Evolutionary conservation across 495 filamentous ascomycete species (phyloP), one percentile per base, ranked within the genome.

Genomic region (Penicillium manginii): DNA sequence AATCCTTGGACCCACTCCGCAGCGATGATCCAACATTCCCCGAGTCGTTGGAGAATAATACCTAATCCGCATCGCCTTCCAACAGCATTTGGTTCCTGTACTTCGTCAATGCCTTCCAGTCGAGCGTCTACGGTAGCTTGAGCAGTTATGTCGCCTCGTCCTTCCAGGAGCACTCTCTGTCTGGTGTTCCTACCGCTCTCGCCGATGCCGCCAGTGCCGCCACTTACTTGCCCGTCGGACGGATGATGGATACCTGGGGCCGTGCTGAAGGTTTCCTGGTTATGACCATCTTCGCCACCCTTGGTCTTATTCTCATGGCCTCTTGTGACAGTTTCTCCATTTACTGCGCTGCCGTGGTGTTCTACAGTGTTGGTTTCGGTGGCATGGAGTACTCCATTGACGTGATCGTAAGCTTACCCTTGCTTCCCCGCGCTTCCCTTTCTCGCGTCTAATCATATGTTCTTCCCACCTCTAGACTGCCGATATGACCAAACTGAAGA

Each of bases 161-260:
- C 2, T 77, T 67, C 37, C 52, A 61, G 17, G 37, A 63, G 8
- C 75, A 78, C 23, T 74, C 73, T 2, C 69, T 78, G 2, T 61
- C 70, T 6, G 69, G 60, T 23, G 61, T 69, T 4, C 70, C 73
- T 15, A 59, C 60, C 5, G 61, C 75, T 49, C 60, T 78, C 31
- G 61, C 62, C 17, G 61, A 61, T 59, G 58, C 87, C 51, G 83
- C 88, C 53, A 82, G 80, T 50, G 88, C 86, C 54, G 74, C 88
- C 18, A 69, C 78, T 42, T 86, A 84, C 55, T 73, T 89, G 29
- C 79, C 86, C 0, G 69, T 88, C 15, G 86, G 86, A 45, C 88
- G 89, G 68, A 72, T 89, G 48, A 70, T 89, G 59, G 85, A 91
- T 62, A 71, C 86, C 22, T 89, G 83, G 78, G 87, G 86, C 54